phyloP scores from a whole-genome alignment of 495 filamentous ascomycete genomes.

The Aspergillus ostianus region DNA sequence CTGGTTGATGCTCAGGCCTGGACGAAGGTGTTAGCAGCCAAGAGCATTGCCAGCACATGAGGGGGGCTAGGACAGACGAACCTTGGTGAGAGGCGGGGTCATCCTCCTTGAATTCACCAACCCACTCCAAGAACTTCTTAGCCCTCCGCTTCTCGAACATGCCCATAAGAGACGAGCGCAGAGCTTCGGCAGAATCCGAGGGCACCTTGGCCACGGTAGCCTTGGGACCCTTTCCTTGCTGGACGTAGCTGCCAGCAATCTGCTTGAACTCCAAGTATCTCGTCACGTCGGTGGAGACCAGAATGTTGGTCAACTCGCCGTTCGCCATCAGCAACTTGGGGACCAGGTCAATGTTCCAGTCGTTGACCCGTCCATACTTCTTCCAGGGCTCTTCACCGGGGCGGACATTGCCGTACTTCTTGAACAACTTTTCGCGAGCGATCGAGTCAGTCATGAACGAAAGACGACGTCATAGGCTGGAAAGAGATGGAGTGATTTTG shows the following conservation, averaged over 20 bases:
- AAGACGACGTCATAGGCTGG: slow-evolving; percentile 14
- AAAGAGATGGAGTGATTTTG: not conserved
- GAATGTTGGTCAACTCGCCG: slow-evolving; percentile 95
- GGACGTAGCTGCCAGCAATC: slow-evolving; percentile 96
- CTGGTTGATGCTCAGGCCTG: slow-evolving; percentile 74
- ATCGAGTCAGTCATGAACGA: slow-evolving; percentile 1
- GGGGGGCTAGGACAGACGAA: slow-evolving; percentile 37
- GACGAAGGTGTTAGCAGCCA: slow-evolving; percentile 18
- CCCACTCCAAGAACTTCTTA: slow-evolving; percentile 96
- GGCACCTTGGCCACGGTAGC: slow-evolving; percentile 96
- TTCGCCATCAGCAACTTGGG: slow-evolving; percentile 98
- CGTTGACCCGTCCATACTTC: slow-evolving; percentile 92
- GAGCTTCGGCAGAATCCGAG: slow-evolving; percentile 86
- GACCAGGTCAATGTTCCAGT: slow-evolving; percentile 99
- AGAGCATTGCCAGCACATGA: not conserved
- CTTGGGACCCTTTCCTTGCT: slow-evolving; percentile 75
- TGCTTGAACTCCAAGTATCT: slow-evolving; percentile 98
- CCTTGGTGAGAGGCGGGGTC: slow-evolving; percentile 85
- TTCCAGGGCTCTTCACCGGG: slow-evolving; percentile 92
- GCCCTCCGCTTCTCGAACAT: slow-evolving; percentile 96
- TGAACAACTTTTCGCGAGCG: slow-evolving; percentile 68
- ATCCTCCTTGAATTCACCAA: slow-evolving; percentile 82
- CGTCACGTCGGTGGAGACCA: slow-evolving; percentile 95
- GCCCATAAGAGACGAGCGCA: slow-evolving; percentile 92
- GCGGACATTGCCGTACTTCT: slow-evolving; percentile 82